Conservation (phyloP, 148 eudicot species). For the Cornus suecica region DNA sequence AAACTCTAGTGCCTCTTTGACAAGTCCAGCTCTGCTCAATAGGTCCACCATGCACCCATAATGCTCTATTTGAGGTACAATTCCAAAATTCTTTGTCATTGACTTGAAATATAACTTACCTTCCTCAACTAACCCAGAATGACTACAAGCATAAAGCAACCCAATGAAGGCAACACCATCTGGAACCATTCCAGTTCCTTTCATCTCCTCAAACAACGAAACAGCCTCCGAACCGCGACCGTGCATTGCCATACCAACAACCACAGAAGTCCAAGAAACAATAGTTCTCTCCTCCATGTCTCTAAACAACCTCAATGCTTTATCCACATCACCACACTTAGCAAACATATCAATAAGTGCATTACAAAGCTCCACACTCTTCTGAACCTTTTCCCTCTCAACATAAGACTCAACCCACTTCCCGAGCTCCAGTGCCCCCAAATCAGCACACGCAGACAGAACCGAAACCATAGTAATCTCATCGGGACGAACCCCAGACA, state of each 20-base stretch:
- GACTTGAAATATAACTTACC: conserved; percentile 41
- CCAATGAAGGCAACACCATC: conserved; percentile 60
- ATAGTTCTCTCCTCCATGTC: conserved; percentile 38
- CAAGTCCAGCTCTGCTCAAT: conserved; percentile 54
- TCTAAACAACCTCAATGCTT: conserved; percentile 46
- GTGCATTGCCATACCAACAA: conserved; percentile 65
- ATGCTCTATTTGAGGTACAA: conserved; percentile 59
- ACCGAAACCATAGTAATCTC: conserved; percentile 62
- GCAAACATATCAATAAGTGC: conserved; percentile 65
- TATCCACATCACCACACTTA: conserved; percentile 64
- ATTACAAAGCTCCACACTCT: conserved; percentile 50
- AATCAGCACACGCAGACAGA: conserved; percentile 61
- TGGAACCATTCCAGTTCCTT: conserved; percentile 28
- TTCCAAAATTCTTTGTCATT: conserved; percentile 36
- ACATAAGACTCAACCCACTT: conserved; percentile 52
- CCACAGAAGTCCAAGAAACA: conserved; percentile 66
- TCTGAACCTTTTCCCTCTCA: conserved; percentile 34
- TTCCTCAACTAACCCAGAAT: conserved; percentile 60
- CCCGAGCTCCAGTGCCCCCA: conserved; percentile 66
- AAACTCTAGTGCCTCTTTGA: conserved; percentile 53
- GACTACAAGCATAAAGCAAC: conserved; percentile 74
- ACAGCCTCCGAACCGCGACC: conserved; percentile 59
- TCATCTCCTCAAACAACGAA: conserved; percentile 61
- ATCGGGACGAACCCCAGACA: conserved; percentile 45
- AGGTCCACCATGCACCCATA: conserved; percentile 80